phyloP scores from a whole-genome alignment of 495 filamentous ascomycete species.

The Aspergillus taichungensis region DNA sequence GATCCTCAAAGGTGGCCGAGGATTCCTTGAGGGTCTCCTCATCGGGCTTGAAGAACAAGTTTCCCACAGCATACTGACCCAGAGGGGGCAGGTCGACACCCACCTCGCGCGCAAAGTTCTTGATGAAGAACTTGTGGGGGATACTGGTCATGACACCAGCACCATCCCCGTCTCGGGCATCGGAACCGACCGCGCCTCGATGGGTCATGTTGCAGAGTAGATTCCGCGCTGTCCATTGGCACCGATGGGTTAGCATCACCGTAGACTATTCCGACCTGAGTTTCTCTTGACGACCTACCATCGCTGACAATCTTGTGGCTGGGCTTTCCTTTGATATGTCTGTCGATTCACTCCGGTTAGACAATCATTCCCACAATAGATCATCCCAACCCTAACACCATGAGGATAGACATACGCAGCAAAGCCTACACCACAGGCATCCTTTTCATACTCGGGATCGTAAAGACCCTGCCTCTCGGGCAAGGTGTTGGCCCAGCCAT shows the following conservation, averaged over 20 bases:
- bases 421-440: slow-evolving; percentile 99
- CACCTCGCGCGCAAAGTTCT: slow-evolving; percentile 90
- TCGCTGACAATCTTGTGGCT: slow-evolving; percentile 99
- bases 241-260: slow-evolving; percentile 6
- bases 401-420: slow-evolving; percentile 64
- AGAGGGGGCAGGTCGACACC: slow-evolving; percentile 75
- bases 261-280: not conserved
- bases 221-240: slow-evolving; percentile 57
- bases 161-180: slow-evolving; percentile 95
- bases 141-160: slow-evolving; percentile 99
- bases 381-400: not conserved
- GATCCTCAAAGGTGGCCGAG: slow-evolving; percentile 80
- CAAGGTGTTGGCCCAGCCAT: slow-evolving; percentile 90
- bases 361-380: not conserved
- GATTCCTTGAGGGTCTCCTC: slow-evolving; percentile 80
- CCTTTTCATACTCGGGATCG: slow-evolving; percentile 92
- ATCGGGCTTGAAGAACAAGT: slow-evolving; percentile 98
- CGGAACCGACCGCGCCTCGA: slow-evolving; percentile 93
- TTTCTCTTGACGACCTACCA: slow-evolving; percentile 58
- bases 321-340: slow-evolving; percentile 93
- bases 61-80: slow-evolving; percentile 95
- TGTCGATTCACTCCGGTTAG: slow-evolving; percentile 26
- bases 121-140: slow-evolving; percentile 96
- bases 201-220: slow-evolving; percentile 99
- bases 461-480: slow-evolving; percentile 98